Evolutionary conservation across 2,329 filamentous ascomycete species (phyloP).

Genomic region (Ceratocystis eucalypticola): DNA sequence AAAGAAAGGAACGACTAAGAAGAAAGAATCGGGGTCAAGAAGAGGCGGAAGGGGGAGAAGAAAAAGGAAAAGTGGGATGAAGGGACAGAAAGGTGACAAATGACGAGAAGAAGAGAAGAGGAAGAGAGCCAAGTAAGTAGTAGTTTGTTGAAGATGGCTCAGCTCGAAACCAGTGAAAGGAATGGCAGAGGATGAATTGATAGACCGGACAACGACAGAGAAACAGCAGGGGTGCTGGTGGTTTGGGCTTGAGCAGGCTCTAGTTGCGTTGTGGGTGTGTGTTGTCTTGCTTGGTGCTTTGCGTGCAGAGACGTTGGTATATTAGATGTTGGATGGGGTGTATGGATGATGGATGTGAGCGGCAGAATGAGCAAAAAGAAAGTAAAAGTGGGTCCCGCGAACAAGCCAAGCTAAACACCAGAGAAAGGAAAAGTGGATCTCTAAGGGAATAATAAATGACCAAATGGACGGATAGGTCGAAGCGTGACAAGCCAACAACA

Average conservation of each 20-base stretch:
- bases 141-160: not conserved
- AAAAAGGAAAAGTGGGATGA: not conserved
- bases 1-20: slow-evolving; percentile 6
- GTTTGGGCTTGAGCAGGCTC: too few species aligned
- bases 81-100: not conserved
- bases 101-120: not conserved
- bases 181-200: too few species aligned
- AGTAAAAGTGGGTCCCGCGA: not conserved
- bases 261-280: too few species aligned
- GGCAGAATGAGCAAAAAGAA: not conserved
- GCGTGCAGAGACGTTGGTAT: not conserved
- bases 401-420: not conserved
- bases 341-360: not conserved
- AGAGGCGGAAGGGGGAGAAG: not conserved
- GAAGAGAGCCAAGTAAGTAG: not conserved
- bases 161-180: not conserved
- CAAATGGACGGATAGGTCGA: not conserved
- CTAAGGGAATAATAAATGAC: not conserved
- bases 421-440: not conserved
- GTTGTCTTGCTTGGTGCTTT: not conserved
- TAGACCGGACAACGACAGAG: too few species aligned
- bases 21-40: slow-evolving; percentile 3
- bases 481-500: too few species aligned
- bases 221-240: too few species aligned
- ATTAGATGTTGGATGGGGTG: too few species aligned